These are phyloP conservation scores for Elaeis oleifera DNA, from an alignment of 202 grass and related monocot genomes.

Conservation along the genomic window DNA sequence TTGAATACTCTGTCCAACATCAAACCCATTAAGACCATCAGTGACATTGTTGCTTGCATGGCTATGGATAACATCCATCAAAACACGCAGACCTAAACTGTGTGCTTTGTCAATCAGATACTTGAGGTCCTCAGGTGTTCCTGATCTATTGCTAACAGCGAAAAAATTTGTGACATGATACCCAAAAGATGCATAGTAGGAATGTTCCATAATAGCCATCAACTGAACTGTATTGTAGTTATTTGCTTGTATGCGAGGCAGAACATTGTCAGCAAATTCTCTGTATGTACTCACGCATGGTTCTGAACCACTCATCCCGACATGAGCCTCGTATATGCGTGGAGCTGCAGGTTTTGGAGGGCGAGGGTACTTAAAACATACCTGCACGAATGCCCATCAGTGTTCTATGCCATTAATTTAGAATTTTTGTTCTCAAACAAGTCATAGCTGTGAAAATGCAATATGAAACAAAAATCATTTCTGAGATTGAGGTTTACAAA, in stretches of 20 bases:
- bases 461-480: no score
- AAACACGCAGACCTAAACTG: slow-evolving; percentile 65
- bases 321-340: slow-evolving; percentile 91
- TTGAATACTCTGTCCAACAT: slow-evolving; percentile 68
- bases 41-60: slow-evolving; percentile 73
- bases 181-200: slow-evolving; percentile 97
- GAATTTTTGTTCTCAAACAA: no score
- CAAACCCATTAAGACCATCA: slow-evolving; percentile 95
- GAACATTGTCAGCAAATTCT: slow-evolving; percentile 84
- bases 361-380: slow-evolving; percentile 52
- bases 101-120: slow-evolving; percentile 98
- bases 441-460: no score
- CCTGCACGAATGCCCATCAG: slow-evolving; percentile 31
- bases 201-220: slow-evolving; percentile 97
- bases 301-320: slow-evolving; percentile 87
- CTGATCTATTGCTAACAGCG: slow-evolving; percentile 81
- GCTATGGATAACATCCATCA: slow-evolving; percentile 95
- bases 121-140: slow-evolving; percentile 91
- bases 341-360: slow-evolving; percentile 66
- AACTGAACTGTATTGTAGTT: slow-evolving; percentile 93
- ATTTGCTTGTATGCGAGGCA: slow-evolving; percentile 74
- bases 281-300: slow-evolving; percentile 62
- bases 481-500: neutral
- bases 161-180: slow-evolving; percentile 99
- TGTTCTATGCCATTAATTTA: no score